Evolutionary conservation across 139 green algal species (phyloP), one percentile per base, ranked within the genome.

Genomic region (Ettlia oleoabundans): DNA sequence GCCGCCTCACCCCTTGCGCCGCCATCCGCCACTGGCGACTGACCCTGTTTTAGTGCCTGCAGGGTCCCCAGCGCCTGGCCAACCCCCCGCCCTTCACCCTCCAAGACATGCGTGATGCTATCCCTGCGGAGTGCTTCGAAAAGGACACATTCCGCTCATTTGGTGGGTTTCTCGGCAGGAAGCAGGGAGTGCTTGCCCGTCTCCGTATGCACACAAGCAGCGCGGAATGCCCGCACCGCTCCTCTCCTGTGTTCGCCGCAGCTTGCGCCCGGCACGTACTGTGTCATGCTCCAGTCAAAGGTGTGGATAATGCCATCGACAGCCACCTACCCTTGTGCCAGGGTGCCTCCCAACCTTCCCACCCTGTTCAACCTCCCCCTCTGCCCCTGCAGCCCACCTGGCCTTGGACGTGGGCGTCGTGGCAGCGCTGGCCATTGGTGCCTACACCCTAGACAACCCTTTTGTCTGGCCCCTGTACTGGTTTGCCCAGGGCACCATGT

Each of bases 401-500:
- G 84, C 86, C 1, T 72, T 92, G 35, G 95, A 98, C 64, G 91
- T 98, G 2, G 95, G 84, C 47, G 86, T 98, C 22, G 95, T 98
- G 22, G 82, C 86, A 38, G 95, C 87, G 7, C 84, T 98, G 19
- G 95, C 95, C 30, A 86, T 78, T 32, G 91, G 66, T 2, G 95
- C 95, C 8, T 90, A 85, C 71, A 64, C 86, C 15, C 30, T 94
- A 1, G 90, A 96, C 88, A 77, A 77, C n/a, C 94, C 91, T 88
- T 92, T 75, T n/a, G 64, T 89, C 26, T 98, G 96, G 96, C 96
- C 96, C 3, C 61, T 96, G 5, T 98, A 98, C 91, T 98, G 95
- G 95, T 37, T 98, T 32, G 95, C 95, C 4, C 73, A 80, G 87
- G 95, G 95, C 52, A 98, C 96, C 88, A 98, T 98, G 96, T 98